phyloP scores from a whole-genome alignment of 2,329 filamentous ascomycete species.

The Botryotinia narcissicola region DNA sequence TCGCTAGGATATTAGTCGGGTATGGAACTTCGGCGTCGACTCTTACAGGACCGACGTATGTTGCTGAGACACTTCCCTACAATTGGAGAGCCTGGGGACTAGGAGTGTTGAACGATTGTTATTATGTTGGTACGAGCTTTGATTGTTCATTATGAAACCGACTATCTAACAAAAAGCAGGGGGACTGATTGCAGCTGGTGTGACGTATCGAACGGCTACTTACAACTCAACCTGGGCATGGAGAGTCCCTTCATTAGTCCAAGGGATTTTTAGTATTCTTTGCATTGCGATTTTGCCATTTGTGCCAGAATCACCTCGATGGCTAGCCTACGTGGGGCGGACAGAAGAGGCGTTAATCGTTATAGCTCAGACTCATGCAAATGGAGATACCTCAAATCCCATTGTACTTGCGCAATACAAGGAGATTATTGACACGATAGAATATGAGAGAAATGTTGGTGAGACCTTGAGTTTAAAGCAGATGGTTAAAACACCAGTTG shows the following conservation, averaged over 20 bases:
- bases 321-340: conserved; percentile 52
- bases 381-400: conserved; percentile 48
- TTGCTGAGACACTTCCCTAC: conserved; percentile 50
- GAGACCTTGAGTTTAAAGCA: conserved; percentile 41
- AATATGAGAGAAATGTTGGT: conserved; percentile 45
- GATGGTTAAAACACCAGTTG: conserved; percentile 49
- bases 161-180: conserved; percentile 25
- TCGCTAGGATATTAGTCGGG: conserved; percentile 30
- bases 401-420: conserved; percentile 46
- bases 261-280: conserved; percentile 33
- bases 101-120: conserved; percentile 43
- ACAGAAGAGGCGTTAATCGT: conserved; percentile 47
- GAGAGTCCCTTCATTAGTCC: conserved; percentile 37
- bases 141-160: background rate
- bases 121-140: conserved; percentile 25
- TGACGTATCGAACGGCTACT: conserved; percentile 39
- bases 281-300: conserved; percentile 31
- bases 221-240: conserved; percentile 40
- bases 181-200: conserved; percentile 40
- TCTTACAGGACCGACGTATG: conserved; percentile 48
- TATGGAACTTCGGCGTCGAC: conserved; percentile 26
- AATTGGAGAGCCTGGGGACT: conserved; percentile 46
- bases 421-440: conserved; percentile 45
- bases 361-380: conserved; percentile 52
- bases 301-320: conserved; percentile 54